These are phyloP conservation scores for Scheffersomyces amazonensis DNA, from an alignment of 805 yeast species.

Conservation along the genomic window DNA sequence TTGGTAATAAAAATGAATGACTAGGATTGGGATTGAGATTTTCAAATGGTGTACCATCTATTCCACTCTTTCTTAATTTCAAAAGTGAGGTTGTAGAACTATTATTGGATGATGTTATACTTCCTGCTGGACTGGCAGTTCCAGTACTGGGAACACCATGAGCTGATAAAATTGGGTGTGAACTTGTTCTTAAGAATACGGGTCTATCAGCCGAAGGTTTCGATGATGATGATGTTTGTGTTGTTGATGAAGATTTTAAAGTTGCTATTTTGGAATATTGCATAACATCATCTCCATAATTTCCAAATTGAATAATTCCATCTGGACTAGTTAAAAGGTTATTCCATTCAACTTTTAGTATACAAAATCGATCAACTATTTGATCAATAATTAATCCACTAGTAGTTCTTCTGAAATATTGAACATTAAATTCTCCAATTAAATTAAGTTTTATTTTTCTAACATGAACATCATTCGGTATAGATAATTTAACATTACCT, in stretches of 20 bases:
- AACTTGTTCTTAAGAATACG: constrained; percentile 23
- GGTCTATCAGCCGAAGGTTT: constrained; percentile 18
- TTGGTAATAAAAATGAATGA: constrained; percentile 42
- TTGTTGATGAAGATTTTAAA: background rate
- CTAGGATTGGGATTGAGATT: constrained; percentile 15
- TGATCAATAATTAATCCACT: constrained; percentile 28
- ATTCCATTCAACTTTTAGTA: constrained; percentile 45
- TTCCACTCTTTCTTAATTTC: constrained; percentile 30
- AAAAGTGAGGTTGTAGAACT: constrained; percentile 8
- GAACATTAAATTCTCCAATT: constrained; percentile 42
- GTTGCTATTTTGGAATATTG: background rate
- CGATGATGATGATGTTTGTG: background rate
- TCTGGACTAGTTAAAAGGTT: constrained; percentile 39
- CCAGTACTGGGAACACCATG: too few species aligned
- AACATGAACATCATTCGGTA: constrained; percentile 41
- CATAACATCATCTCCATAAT: constrained; percentile 34
- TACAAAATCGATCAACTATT: constrained; percentile 35
- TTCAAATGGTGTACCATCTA: constrained; percentile 46
- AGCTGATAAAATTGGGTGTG: constrained; percentile 22
- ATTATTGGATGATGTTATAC: background rate
- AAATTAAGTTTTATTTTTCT: constrained; percentile 36
- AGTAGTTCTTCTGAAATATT: constrained; percentile 33
- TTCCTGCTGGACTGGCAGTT: too few species aligned
- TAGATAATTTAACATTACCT: constrained; percentile 47
- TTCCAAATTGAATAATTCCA: constrained; percentile 39